phyloP scores from a whole-genome alignment of 305 asterid genomes.

The Fraxinus baroniana region DNA sequence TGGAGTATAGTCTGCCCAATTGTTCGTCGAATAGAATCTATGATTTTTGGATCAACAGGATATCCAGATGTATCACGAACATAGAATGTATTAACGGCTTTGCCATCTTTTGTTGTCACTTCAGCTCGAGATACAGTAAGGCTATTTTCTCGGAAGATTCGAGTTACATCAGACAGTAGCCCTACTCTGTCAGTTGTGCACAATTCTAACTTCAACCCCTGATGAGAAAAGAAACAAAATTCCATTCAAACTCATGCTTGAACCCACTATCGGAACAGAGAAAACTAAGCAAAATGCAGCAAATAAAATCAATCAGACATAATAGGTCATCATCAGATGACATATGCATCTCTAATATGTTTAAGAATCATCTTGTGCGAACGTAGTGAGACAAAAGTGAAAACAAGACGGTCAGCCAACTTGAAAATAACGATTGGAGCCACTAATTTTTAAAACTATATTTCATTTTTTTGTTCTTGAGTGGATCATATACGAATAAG shows the following conservation, averaged over 20 bases:
- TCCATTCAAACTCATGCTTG: constrained; percentile 6
- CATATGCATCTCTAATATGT: background rate
- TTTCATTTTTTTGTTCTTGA: background rate
- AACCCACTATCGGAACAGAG: background rate
- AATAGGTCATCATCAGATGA: background rate
- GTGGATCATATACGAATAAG: background rate
- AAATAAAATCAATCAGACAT: constrained; percentile 6
- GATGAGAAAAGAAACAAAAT: background rate
- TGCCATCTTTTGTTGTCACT: constrained; percentile 71
- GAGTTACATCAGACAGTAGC: constrained; percentile 75
- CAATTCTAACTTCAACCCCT: constrained; percentile 88
- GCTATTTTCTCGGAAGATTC: constrained; percentile 84
- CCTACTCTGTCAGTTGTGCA: constrained; percentile 86
- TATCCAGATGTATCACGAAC: constrained; percentile 81
- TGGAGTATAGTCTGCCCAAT: constrained; percentile 83
- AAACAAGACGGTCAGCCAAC: background rate
- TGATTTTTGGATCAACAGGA: constrained; percentile 77
- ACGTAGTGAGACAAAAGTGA: constrained; percentile 10
- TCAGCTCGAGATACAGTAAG: constrained; percentile 89
- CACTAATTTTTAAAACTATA: background rate
- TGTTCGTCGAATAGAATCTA: constrained; percentile 71
- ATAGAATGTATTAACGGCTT: constrained; percentile 80
- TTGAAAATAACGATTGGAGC: background rate
- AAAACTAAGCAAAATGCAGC: background rate
- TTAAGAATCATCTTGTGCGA: background rate